phyloP scores from a whole-genome alignment of 768 basidiomycete genomes.

The Leccinum obscurum region DNA sequence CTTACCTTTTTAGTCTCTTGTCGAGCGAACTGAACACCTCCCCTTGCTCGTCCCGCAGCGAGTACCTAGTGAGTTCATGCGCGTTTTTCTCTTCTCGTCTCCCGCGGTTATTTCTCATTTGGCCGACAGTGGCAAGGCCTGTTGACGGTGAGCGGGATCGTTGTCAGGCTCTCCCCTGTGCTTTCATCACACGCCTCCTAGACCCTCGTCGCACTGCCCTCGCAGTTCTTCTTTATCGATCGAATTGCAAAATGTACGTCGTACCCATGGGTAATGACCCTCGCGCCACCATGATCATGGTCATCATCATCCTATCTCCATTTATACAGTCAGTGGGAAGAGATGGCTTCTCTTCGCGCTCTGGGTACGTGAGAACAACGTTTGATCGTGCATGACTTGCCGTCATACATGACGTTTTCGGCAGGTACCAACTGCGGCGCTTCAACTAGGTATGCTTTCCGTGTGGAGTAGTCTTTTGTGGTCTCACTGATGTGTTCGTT shows the following conservation, averaged over 20 bases:
- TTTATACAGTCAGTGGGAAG: conserved; percentile 17
- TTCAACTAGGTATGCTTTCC: conserved; percentile 16
- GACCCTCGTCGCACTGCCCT: conserved; percentile 18
- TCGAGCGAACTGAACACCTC: neutral
- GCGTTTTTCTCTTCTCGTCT: neutral
- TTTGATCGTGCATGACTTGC: neutral
- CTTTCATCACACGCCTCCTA: neutral
- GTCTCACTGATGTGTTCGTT: neutral
- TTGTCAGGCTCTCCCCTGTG: neutral
- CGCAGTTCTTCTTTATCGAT: conserved; percentile 20
- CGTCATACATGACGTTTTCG: conserved; percentile 6
- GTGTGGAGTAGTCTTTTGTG: neutral
- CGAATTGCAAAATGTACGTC: conserved; percentile 22
- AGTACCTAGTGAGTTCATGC: conserved; percentile 16
- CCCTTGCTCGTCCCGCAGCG: neutral
- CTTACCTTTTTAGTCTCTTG: neutral
- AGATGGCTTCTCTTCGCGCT: conserved; percentile 11
- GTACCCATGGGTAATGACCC: neutral
- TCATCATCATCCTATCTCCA: neutral
- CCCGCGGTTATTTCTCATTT: neutral
- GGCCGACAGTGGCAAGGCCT: conserved; percentile 21
- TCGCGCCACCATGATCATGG: neutral
- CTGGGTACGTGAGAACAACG: conserved; percentile 15
- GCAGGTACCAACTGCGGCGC: conserved; percentile 17
- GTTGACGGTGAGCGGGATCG: conserved; percentile 15